Conservation (phyloP, 164 flowering plant species). For the Stephania japonica region DNA sequence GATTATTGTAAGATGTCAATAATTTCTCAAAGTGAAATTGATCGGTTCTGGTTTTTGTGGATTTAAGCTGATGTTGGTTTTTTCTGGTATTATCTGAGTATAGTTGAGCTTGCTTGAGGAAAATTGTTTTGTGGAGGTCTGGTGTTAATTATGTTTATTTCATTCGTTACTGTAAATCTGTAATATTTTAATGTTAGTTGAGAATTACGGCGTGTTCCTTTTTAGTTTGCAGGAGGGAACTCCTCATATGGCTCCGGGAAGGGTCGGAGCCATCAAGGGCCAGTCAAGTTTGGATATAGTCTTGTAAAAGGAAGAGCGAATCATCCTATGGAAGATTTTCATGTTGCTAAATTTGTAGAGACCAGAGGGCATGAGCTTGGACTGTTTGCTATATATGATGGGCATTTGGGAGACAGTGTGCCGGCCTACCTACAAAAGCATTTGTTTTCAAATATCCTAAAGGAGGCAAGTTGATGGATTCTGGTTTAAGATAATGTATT, state of each 20-base stretch:
- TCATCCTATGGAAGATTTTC: constrained; percentile 93
- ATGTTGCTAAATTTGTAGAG: constrained; percentile 64
- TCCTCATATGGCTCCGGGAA: constrained; percentile 52
- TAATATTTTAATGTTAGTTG: background rate
- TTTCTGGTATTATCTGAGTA: no score
- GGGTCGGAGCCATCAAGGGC: constrained; percentile 49
- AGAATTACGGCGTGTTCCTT: background rate
- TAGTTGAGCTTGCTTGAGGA: background rate
- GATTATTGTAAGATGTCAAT: no score
- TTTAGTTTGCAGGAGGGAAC: constrained; percentile 29
- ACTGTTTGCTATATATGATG: constrained; percentile 77
- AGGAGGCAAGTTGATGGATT: constrained; percentile 43
- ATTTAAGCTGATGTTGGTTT: no score
- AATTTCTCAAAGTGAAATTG: no score
- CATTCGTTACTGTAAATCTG: background rate
- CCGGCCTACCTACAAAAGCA: constrained; percentile 79
- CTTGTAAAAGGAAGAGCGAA: constrained; percentile 79
- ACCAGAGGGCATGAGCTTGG: constrained; percentile 56
- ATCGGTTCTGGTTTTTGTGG: no score
- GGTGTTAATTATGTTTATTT: background rate
- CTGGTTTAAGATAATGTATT: background rate
- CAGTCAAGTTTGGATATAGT: constrained; percentile 60
- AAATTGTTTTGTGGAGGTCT: background rate
- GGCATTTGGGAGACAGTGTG: constrained; percentile 78
- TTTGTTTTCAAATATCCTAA: constrained; percentile 59